A percentile compares a stretch with the other conserved stretches of the same genome.
These are phyloP conservation scores for Saururus chinensis DNA, from an alignment of 164 flowering plant genomes.

Conservation along the genomic window DNA sequence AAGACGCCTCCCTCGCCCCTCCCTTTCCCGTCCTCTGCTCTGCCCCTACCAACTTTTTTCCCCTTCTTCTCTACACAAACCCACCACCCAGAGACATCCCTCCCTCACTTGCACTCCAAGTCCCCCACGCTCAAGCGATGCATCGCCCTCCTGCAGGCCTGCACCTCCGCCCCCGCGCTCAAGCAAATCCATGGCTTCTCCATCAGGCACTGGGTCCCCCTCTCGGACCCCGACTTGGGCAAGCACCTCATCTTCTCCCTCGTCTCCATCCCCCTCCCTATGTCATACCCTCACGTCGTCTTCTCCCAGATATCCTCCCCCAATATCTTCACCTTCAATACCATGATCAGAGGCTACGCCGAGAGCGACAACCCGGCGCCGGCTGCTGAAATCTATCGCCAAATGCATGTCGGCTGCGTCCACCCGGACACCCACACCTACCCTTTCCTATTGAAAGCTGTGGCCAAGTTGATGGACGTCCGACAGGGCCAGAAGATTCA, in stretches of 20 bases:
- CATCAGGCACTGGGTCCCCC: slow-evolving; percentile 16
- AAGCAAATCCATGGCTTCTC: slow-evolving; percentile 27
- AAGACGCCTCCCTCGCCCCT: too few relatives aligned
- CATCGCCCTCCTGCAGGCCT: slow-evolving; percentile 14
- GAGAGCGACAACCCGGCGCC: slow-evolving; percentile 17
- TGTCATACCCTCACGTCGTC: slow-evolving; percentile 17
- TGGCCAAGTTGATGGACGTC: slow-evolving; percentile 17
- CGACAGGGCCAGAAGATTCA: slow-evolving; percentile 18
- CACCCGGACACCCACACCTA: slow-evolving; percentile 28
- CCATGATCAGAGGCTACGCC: slow-evolving; percentile 31
- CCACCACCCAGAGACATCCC: too few relatives aligned
- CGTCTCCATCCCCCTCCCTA: slow-evolving; percentile 20
- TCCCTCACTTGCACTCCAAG: background rate
- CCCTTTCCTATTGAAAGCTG: slow-evolving; percentile 29
- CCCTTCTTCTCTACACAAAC: too few relatives aligned
- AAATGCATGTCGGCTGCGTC: slow-evolving; percentile 13
- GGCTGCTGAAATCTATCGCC: slow-evolving; percentile 13
- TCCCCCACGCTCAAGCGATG: slow-evolving; percentile 10
- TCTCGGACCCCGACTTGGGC: slow-evolving; percentile 18
- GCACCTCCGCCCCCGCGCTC: slow-evolving; percentile 8
- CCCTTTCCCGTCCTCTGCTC: too few relatives aligned
- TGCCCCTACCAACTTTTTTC: too few relatives aligned
- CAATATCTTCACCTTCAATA: slow-evolving; percentile 23
- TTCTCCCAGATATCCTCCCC: slow-evolving; percentile 22
- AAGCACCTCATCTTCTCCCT: slow-evolving; percentile 24